Conservation (phyloP, 1,284 basidiomycete species). For the Irpex sp. region DNA sequence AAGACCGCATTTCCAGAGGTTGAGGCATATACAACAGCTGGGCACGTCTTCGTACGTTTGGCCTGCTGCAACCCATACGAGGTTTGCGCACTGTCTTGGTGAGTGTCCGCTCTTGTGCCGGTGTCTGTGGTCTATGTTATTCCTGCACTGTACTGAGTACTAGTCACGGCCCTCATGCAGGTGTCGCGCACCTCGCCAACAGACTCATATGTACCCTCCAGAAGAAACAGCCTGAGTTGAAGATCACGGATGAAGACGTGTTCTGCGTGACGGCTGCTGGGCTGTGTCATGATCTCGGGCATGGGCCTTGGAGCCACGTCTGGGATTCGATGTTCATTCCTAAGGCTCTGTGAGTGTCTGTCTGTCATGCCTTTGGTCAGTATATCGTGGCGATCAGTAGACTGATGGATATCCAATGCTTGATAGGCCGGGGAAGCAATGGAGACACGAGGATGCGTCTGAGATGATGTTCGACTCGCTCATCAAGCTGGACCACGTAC, state of each 20-base stretch:
- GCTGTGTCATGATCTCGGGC: constrained; percentile 70
- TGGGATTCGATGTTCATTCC: constrained; percentile 70
- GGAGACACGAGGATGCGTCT: constrained; percentile 70
- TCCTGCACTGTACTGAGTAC: not conserved
- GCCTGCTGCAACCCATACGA: constrained; percentile 71
- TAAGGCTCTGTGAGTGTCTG: constrained; percentile 42
- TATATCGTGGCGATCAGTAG: too few species aligned
- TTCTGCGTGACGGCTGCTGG: constrained; percentile 68
- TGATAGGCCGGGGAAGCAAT: constrained; percentile 39
- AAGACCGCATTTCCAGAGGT: constrained; percentile 71
- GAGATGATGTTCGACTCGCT: constrained; percentile 72
- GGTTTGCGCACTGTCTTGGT: constrained; percentile 81
- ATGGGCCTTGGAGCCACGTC: constrained; percentile 74
- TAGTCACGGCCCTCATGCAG: constrained; percentile 30
- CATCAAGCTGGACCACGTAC: constrained; percentile 46
- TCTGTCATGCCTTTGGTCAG: not conserved
- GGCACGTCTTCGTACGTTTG: constrained; percentile 74
- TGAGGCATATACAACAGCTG: constrained; percentile 73
- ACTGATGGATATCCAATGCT: constrained; percentile 1
- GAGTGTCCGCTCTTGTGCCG: constrained; percentile 11
- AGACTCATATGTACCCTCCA: constrained; percentile 55
- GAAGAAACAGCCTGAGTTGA: constrained; percentile 55
- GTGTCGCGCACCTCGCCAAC: constrained; percentile 68
- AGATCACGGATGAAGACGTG: constrained; percentile 64
- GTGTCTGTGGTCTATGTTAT: not conserved